Conservation (phyloP, 768 basidiomycete species). For the Trametes sanguinea region DNA sequence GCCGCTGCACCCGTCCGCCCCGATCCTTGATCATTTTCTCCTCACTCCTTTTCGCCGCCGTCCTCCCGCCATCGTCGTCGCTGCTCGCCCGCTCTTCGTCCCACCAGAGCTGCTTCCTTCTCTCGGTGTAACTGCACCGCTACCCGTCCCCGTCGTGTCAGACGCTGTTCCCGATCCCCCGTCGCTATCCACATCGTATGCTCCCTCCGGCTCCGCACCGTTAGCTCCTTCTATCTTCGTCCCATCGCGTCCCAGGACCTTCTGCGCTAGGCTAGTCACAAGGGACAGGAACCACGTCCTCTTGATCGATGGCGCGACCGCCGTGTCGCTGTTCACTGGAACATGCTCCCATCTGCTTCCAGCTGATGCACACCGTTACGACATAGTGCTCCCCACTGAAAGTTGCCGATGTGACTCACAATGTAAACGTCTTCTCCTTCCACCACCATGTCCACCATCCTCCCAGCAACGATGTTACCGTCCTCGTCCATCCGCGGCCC, state of each 20-base stretch:
- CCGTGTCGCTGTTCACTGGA: slow-evolving; percentile 62
- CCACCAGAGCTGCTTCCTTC: slow-evolving; percentile 27
- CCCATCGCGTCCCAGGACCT: slow-evolving; percentile 21
- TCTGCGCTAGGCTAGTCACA: slow-evolving; percentile 35
- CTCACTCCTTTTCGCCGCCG: slow-evolving; percentile 61
- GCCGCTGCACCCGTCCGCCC: slow-evolving; percentile 2
- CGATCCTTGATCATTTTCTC: slow-evolving; percentile 42
- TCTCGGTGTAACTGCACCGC: slow-evolving; percentile 42
- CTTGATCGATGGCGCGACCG: slow-evolving; percentile 53
- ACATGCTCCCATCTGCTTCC: slow-evolving; percentile 58
- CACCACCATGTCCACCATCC: slow-evolving; percentile 79
- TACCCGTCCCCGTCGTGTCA: slow-evolving; percentile 45
- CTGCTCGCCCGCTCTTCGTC: slow-evolving; percentile 34
- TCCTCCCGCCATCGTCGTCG: slow-evolving; percentile 59
- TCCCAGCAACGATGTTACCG: slow-evolving; percentile 50
- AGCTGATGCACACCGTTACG: slow-evolving; percentile 44
- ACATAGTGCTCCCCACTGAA: slow-evolving; percentile 4
- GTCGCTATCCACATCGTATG: slow-evolving; percentile 37
- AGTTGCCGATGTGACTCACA: slow-evolving; percentile 45
- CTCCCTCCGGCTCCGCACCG: slow-evolving; percentile 24
- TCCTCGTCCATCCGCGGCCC: slow-evolving; percentile 53
- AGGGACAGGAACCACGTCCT: slow-evolving; percentile 73
- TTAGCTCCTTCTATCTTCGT: slow-evolving; percentile 11
- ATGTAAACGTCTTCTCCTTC: slow-evolving; percentile 73
- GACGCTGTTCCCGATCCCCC: slow-evolving; percentile 46